Evolutionary conservation across 768 basidiomycete genomes (phyloP).

Genomic region (Kwoniella sp.): DNA sequence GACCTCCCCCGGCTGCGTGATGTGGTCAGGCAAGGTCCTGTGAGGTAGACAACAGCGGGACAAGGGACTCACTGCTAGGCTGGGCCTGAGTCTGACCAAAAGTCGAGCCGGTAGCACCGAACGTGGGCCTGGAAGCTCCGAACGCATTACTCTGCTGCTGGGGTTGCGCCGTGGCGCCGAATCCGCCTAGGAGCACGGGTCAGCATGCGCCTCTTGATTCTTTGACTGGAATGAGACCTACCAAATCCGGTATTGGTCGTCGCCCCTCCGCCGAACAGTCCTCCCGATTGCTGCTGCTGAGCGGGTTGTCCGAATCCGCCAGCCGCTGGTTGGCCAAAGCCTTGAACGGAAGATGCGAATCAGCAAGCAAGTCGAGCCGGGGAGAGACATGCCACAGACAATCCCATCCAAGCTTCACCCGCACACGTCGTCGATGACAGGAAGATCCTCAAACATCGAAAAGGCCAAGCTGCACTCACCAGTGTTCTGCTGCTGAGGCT

Average conservation of each 20-base stretch:
- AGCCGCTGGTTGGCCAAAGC: constrained; percentile 5
- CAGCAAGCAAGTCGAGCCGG: not conserved
- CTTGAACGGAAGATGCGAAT: not conserved
- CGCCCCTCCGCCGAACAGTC: constrained; percentile 25
- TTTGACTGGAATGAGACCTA: not conserved
- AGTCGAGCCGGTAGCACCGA: constrained; percentile 54
- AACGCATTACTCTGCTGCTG: constrained; percentile 53
- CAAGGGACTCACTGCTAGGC: constrained; percentile 5
- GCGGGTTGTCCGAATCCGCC: constrained; percentile 21
- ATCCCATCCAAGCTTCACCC: too few relatives aligned
- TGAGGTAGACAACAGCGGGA: not conserved
- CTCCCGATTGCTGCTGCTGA: constrained; percentile 17
- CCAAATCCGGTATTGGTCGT: constrained; percentile 7
- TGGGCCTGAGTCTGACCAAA: constrained; percentile 57
- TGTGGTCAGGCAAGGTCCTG: not conserved
- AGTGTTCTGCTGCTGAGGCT: constrained; percentile 49
- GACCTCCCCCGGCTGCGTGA: constrained; percentile 8
- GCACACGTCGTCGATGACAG: too few relatives aligned
- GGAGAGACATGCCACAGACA: not conserved
- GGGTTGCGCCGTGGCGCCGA: constrained; percentile 56
- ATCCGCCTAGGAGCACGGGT: constrained; percentile 55
- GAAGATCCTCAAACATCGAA: not conserved
- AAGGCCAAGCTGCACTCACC: constrained; percentile 22
- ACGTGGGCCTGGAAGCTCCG: constrained; percentile 47
- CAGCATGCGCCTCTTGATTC: not conserved